These are phyloP conservation scores for Calonectria fujianensis DNA, from an alignment of 2,329 filamentous ascomycete genomes.

Conservation along the genomic window DNA sequence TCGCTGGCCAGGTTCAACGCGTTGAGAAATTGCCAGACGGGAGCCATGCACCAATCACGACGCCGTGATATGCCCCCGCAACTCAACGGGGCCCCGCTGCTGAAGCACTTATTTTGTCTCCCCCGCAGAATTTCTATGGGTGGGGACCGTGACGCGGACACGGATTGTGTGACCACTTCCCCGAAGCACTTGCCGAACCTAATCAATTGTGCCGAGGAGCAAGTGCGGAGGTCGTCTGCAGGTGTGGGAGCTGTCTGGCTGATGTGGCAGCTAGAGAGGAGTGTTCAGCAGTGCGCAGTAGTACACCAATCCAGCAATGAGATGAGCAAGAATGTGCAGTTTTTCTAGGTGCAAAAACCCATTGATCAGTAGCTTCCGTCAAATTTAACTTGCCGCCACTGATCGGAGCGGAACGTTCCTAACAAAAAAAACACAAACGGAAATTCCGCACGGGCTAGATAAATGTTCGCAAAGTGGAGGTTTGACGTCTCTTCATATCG, in stretches of 20 bases:
- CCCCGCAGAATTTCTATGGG: background rate
- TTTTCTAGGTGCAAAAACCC: background rate
- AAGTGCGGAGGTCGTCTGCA: background rate
- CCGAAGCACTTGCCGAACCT: background rate
- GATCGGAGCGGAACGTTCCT: background rate
- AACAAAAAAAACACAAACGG: background rate
- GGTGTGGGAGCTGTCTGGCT: background rate
- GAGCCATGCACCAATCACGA: background rate
- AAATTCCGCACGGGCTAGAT: background rate
- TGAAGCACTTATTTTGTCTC: constrained; percentile 11
- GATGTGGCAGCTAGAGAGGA: no score
- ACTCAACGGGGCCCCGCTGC: background rate
- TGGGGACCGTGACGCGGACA: background rate
- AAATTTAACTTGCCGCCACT: background rate
- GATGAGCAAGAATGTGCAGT: background rate
- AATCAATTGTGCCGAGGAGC: background rate
- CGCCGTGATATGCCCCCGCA: background rate
- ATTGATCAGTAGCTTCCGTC: background rate
- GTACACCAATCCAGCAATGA: background rate
- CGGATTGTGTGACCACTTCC: constrained; percentile 1
- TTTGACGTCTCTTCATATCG: background rate
- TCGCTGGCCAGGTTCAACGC: background rate
- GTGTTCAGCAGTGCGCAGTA: no score
- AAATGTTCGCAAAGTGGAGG: background rate
- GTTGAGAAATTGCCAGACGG: background rate